Conservation (phyloP, 345 rosid genomes). For the Gossypium raimondii region DNA sequence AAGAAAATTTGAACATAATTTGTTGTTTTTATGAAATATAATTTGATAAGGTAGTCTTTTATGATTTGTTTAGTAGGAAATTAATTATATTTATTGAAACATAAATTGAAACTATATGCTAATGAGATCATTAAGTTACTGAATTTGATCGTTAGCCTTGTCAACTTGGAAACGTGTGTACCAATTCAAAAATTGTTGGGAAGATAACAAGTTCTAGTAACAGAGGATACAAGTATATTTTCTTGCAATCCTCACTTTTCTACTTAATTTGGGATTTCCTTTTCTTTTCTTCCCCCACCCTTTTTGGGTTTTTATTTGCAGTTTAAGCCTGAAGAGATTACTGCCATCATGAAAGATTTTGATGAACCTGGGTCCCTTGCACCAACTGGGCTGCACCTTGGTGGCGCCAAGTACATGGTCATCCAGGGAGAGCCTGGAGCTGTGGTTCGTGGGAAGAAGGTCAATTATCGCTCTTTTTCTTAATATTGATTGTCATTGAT, state of each 20-base stretch:
- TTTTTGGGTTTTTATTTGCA: constrained; percentile 19
- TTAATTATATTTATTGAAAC: too few species aligned
- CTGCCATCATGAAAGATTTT: constrained; percentile 55
- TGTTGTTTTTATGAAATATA: too few species aligned
- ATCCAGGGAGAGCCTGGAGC: constrained; percentile 75
- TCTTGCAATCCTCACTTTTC: not conserved
- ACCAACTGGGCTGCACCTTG: constrained; percentile 62
- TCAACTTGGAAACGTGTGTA: too few species aligned
- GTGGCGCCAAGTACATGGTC: constrained; percentile 72
- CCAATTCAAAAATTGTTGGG: too few species aligned
- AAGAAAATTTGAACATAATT: too few species aligned
- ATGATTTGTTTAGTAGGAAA: too few species aligned
- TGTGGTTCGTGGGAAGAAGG: constrained; percentile 90
- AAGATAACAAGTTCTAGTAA: too few species aligned
- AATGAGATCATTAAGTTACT: too few species aligned
- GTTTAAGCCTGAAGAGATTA: constrained; percentile 59
- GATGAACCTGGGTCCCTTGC: constrained; percentile 77
- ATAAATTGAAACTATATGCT: too few species aligned
- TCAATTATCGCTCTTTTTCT: constrained; percentile 14
- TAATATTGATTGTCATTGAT: not conserved
- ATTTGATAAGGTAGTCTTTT: too few species aligned
- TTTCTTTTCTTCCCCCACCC: not conserved
- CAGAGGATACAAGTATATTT: too few species aligned
- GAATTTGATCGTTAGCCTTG: too few species aligned
- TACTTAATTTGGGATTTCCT: not conserved